Evolutionary conservation across 192 early-diverging fungal genomes (phyloP), one percentile per base, ranked within the genome.

Genomic region (Rhizoclosmatium globosum): DNA sequence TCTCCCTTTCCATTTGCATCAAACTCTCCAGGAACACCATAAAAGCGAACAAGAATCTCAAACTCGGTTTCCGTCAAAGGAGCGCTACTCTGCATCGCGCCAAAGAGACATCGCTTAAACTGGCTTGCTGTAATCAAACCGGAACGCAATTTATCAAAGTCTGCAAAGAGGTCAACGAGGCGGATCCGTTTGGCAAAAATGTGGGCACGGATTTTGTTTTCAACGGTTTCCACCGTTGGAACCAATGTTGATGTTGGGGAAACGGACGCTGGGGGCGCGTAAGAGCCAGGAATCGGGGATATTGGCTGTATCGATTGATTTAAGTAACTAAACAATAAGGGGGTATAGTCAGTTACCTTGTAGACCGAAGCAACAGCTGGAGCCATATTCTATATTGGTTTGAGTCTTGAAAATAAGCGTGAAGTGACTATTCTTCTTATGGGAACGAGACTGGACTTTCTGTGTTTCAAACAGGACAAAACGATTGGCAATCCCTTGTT

Each of bases 111-210:
- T 6, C 89, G 50, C 13, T 82, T 59, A 68, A 90, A 90, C 76
- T 89, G 88, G 11, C 80, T 64, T 2, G 76, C 72, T 7, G 85
- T 82, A 23, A 90, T 76, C 42, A 78, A 88, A 7, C 85, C 87
- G 47, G 81, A 81, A 38, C 87, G 50, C 62, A 89, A 78, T 44
- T 74, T 71, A 64, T 90, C 89, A 69, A 89, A 90, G 69, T 90
- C 89, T 48, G 79, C 68, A 74, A 90, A 89, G 17, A 87, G 72
- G 11, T 90, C 89, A 23, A 53, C 56, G n/a, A 89, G 59, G 19
- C 89, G 79, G 59, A 90, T 85, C 58, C 89, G 81, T 60, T 76
- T 74, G 17, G 84, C 83, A 47, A 80, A 84, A 42, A 89, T 78
- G 61, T 82, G 81, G 3, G 84, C 79, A 2, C 87, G 80, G 41